These are phyloP conservation scores for Colletotrichum sp. DNA, from an alignment of 2,329 filamentous ascomycete species.

Conservation along the genomic window DNA sequence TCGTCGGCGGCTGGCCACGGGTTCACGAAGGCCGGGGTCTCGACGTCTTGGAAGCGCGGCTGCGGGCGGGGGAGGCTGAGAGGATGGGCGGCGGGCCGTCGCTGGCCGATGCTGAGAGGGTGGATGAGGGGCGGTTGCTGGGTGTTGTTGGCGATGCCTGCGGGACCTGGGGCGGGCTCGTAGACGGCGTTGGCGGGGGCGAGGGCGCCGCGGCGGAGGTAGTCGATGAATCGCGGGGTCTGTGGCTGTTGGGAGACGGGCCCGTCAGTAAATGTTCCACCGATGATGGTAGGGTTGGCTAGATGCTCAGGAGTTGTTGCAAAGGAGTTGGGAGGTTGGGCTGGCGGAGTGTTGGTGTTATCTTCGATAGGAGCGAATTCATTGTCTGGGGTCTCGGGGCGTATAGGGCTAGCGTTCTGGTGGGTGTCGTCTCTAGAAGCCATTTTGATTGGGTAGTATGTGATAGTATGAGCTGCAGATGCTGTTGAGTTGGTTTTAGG, in stretches of 20 bases:
- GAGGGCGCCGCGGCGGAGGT: not conserved
- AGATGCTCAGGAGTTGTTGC: not conserved
- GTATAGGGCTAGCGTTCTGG: not conserved
- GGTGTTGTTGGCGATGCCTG: not conserved
- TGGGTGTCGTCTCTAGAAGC: not conserved
- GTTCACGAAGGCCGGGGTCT: not conserved
- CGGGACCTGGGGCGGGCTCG: not conserved
- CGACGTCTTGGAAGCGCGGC: not conserved
- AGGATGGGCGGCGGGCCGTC: not conserved
- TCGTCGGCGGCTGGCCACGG: not conserved
- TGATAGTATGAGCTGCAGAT: accelerated
- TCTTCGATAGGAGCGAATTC: not conserved
- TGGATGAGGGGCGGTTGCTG: not conserved
- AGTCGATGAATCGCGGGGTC: not conserved
- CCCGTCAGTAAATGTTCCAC: not conserved
- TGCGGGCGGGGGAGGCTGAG: not conserved
- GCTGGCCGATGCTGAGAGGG: not conserved
- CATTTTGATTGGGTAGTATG: not conserved
- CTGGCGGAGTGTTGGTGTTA: not conserved
- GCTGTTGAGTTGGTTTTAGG: accelerated
- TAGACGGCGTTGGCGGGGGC: not conserved
- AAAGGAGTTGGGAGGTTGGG: not conserved
- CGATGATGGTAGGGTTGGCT: not conserved
- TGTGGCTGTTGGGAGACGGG: not conserved
- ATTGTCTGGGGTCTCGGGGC: not conserved